A percentile compares a stretch with the other conserved stretches of the same genome.
phyloP scores from a whole-genome alignment of 768 basidiomycete genomes.

The Agrocybe chaxingu region DNA sequence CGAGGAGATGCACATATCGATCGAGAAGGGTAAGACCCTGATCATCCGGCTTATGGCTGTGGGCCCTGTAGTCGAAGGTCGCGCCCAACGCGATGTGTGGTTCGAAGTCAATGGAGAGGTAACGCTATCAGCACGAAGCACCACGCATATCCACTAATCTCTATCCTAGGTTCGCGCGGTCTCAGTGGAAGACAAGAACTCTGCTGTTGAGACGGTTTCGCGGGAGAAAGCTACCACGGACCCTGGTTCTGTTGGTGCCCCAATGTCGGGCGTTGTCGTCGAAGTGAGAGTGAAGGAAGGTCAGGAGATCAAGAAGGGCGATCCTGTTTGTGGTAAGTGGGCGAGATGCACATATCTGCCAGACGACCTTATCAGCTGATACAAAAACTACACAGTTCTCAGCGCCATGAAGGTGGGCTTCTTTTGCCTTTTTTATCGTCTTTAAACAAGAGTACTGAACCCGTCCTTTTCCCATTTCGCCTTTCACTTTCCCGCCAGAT shows the following conservation, averaged over 20 bases:
- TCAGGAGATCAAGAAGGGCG: slow-evolving; percentile 96
- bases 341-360: slow-evolving; percentile 9
- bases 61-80: slow-evolving; percentile 88
- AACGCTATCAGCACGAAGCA: slow-evolving; percentile 6
- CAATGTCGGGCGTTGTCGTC: slow-evolving; percentile 97
- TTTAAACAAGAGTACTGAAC: slow-evolving; percentile 12
- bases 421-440: slow-evolving; percentile 6
- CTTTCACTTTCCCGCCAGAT: slow-evolving; percentile 50
- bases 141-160: slow-evolving; percentile 14
- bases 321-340: slow-evolving; percentile 83
- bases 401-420: slow-evolving; percentile 91
- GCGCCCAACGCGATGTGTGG: slow-evolving; percentile 94
- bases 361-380: slow-evolving; percentile 17
- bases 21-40: slow-evolving; percentile 95
- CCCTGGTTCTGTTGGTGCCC: slow-evolving; percentile 95
- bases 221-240: slow-evolving; percentile 93
- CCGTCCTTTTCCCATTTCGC: slow-evolving; percentile 5
- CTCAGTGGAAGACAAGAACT: slow-evolving; percentile 93
- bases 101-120: slow-evolving; percentile 98
- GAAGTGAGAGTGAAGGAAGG: slow-evolving; percentile 98
- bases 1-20: slow-evolving; percentile 96
- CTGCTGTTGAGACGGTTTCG: slow-evolving; percentile 91
- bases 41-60: slow-evolving; percentile 96
- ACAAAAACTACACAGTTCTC: slow-evolving; percentile 52
- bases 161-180: slow-evolving; percentile 81